Conservation (phyloP, 2,329 filamentous ascomycete genomes). For the Dendryphion nanum region DNA sequence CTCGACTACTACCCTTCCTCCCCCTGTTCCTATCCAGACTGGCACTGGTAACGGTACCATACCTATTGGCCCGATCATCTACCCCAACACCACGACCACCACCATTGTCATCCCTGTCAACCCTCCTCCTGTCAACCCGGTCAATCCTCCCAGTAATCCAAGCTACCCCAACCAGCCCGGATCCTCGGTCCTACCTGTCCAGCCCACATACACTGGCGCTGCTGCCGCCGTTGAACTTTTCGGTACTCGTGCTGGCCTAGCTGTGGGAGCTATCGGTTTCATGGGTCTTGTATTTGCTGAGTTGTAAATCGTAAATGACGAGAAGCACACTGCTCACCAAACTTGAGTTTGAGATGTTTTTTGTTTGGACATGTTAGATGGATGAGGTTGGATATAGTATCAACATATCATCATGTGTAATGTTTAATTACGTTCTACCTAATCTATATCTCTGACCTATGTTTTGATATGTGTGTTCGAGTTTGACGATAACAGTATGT, state of each 20-base stretch:
- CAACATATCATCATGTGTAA: neutral
- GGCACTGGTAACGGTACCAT: no score
- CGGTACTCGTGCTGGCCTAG: slow-evolving; percentile 4
- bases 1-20: slow-evolving; percentile 4
- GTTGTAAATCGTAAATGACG: no score
- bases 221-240: slow-evolving; percentile 11
- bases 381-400: no score
- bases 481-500: no score
- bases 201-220: slow-evolving; percentile 11
- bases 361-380: no score
- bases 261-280: slow-evolving; percentile 15
- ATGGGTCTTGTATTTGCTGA: slow-evolving; percentile 23
- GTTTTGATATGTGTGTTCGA: no score
- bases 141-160: neutral
- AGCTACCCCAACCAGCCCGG: neutral
- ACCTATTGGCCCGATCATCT: slow-evolving; percentile 6
- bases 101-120: neutral
- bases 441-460: neutral
- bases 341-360: no score
- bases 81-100: no score
- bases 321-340: no score
- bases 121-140: neutral
- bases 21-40: slow-evolving; percentile 8
- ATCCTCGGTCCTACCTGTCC: neutral
- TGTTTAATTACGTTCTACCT: neutral